phyloP scores from a whole-genome alignment of 305 asterid species.

The Solanum aculeatissimum region DNA sequence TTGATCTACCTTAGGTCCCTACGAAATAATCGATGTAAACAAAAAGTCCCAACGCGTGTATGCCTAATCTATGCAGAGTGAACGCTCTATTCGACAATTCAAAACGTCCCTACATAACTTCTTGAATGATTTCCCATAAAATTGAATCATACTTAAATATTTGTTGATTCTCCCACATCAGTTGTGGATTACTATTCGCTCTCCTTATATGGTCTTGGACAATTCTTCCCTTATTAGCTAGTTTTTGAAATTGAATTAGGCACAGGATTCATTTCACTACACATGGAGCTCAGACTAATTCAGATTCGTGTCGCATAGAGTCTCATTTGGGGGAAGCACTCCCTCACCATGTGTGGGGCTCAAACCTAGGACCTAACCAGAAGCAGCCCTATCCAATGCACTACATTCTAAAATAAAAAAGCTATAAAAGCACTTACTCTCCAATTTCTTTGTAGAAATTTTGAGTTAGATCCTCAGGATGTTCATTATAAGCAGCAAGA shows the following conservation, averaged over 20 bases:
- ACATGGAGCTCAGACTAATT: background rate
- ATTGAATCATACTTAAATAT: background rate
- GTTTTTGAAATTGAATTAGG: background rate
- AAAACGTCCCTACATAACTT: background rate
- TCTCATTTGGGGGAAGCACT: background rate
- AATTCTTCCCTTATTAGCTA: background rate
- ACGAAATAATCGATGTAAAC: background rate
- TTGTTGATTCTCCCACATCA: background rate
- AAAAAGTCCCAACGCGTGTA: background rate
- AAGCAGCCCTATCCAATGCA: no score
- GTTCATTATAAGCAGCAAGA: conserved; percentile 34
- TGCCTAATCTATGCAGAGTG: background rate
- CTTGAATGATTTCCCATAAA: background rate
- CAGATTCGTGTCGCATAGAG: no score
- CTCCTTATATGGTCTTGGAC: background rate
- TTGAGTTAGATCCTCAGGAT: conserved; percentile 44
- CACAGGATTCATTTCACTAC: background rate
- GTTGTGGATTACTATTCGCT: background rate
- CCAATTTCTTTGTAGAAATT: conserved; percentile 42
- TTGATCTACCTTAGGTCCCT: background rate
- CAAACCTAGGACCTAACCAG: no score
- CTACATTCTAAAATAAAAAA: no score
- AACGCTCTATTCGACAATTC: background rate
- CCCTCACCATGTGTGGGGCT: no score
- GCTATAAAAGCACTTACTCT: conserved; percentile 23